Conservation (phyloP, 2,329 filamentous ascomycete species). For the Xylariaceae sp. region DNA sequence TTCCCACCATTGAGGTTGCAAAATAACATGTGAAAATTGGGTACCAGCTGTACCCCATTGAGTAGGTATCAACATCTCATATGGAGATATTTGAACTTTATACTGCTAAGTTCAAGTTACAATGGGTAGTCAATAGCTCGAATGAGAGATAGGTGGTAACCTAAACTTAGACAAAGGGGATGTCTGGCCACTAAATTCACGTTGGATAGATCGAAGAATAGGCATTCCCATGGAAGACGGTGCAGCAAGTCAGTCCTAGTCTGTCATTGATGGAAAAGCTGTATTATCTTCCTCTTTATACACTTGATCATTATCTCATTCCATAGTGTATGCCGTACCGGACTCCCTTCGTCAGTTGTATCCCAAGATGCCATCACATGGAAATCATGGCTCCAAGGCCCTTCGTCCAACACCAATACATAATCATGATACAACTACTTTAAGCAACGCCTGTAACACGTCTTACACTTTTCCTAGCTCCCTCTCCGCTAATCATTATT, state of each 20-base stretch:
- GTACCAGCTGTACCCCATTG: slow-evolving; percentile 18
- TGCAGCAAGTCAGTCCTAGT: background rate
- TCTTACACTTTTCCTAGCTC: slow-evolving; percentile 79
- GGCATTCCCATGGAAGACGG: too few species aligned
- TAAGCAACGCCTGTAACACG: slow-evolving; percentile 65
- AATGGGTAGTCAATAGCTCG: too few species aligned
- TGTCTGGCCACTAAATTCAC: too few species aligned
- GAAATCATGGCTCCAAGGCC: background rate
- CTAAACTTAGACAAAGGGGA: too few species aligned
- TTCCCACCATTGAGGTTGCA: slow-evolving; percentile 30
- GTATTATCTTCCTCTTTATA: background rate
- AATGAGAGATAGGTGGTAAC: too few species aligned
- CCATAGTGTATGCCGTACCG: slow-evolving; percentile 5
- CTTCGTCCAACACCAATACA: background rate
- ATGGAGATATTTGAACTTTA: slow-evolving; percentile 7
- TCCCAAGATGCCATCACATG: slow-evolving; percentile 1
- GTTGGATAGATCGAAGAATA: too few species aligned
- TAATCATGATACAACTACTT: slow-evolving; percentile 13
- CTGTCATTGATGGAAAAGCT: background rate
- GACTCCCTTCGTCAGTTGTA: background rate
- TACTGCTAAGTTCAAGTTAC: too few species aligned
- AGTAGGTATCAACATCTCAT: slow-evolving; percentile 11
- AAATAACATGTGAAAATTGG: slow-evolving; percentile 34
- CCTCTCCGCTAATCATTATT: slow-evolving; percentile 82
- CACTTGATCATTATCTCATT: slow-evolving; percentile 20